A percentile compares a stretch with the other conserved stretches of the same genome.
Conservation (phyloP, 2,329 filamentous ascomycete genomes). For the Pseudogymnoascus sp. region DNA sequence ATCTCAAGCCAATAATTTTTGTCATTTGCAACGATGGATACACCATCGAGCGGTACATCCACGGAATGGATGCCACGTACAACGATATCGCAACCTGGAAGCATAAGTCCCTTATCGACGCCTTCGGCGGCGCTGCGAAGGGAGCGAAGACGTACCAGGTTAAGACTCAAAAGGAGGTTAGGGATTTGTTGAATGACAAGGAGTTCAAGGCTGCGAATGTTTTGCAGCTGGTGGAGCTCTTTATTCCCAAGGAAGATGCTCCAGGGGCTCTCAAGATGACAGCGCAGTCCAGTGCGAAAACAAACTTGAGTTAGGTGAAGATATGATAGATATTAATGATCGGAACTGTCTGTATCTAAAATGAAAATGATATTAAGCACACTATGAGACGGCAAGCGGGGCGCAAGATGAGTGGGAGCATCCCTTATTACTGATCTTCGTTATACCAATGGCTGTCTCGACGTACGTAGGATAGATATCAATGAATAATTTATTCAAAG, state of each 20-base stretch:
- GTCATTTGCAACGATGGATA: slow-evolving; percentile 83
- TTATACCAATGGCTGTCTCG: too few species aligned
- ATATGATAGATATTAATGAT: background rate
- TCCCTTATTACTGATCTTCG: too few species aligned
- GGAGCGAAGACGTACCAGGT: slow-evolving; percentile 55
- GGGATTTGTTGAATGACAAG: slow-evolving; percentile 53
- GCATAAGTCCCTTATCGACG: slow-evolving; percentile 56
- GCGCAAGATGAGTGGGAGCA: too few species aligned
- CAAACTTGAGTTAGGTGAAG: slow-evolving; percentile 43
- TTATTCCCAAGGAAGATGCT: slow-evolving; percentile 72
- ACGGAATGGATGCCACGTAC: slow-evolving; percentile 70
- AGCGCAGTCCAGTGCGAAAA: slow-evolving; percentile 60
- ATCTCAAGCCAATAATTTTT: slow-evolving; percentile 71
- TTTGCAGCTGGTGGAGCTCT: slow-evolving; percentile 69
- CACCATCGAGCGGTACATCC: slow-evolving; percentile 82
- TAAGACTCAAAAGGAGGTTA: slow-evolving; percentile 60
- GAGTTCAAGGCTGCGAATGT: slow-evolving; percentile 50
- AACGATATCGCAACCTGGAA: slow-evolving; percentile 75
- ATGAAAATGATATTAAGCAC: background rate
- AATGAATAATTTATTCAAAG: background rate
- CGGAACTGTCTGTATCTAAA: background rate
- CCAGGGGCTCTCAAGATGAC: slow-evolving; percentile 61
- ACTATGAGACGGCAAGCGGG: too few species aligned
- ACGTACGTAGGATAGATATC: background rate
- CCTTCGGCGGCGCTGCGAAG: slow-evolving; percentile 55